phyloP scores from a whole-genome alignment of 148 eudicot genomes.

The Persicaria maculosa region DNA sequence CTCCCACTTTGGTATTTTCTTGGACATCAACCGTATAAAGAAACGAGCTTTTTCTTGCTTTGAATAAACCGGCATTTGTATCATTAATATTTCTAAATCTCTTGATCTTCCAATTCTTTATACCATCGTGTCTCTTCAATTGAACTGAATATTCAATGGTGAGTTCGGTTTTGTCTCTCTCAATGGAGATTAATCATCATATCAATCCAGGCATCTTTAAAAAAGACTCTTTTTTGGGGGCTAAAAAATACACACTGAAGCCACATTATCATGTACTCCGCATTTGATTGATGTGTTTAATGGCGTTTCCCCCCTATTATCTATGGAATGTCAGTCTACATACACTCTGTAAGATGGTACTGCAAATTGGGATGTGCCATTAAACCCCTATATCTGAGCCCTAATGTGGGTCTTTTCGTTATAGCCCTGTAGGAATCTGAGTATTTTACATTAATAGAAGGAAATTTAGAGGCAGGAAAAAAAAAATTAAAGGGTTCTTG shows the following conservation, averaged over 20 bases:
- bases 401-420: neutral
- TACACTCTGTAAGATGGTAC: neutral
- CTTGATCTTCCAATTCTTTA: too few species aligned
- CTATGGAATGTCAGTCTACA: conserved; percentile 8
- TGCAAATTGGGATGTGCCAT: neutral
- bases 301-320: neutral
- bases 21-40: conserved; percentile 1
- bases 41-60: neutral
- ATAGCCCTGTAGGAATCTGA: neutral
- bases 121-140: too few species aligned
- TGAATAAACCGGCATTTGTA: neutral
- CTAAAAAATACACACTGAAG: neutral
- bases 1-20: neutral
- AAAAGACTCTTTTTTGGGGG: neutral
- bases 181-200: too few species aligned
- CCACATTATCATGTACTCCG: neutral
- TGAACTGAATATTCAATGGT: too few species aligned
- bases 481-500: neutral
- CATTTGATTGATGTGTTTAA: neutral
- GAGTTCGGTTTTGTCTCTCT: too few species aligned
- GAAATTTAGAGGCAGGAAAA: neutral
- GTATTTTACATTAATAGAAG: neutral
- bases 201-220: neutral
- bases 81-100: too few species aligned
- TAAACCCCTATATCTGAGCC: neutral